Percentiles rank a stretch among this genome's conserved stretches.
Conservation (phyloP, 1,284 basidiomycete species). For the Ganoderma boninense region DNA sequence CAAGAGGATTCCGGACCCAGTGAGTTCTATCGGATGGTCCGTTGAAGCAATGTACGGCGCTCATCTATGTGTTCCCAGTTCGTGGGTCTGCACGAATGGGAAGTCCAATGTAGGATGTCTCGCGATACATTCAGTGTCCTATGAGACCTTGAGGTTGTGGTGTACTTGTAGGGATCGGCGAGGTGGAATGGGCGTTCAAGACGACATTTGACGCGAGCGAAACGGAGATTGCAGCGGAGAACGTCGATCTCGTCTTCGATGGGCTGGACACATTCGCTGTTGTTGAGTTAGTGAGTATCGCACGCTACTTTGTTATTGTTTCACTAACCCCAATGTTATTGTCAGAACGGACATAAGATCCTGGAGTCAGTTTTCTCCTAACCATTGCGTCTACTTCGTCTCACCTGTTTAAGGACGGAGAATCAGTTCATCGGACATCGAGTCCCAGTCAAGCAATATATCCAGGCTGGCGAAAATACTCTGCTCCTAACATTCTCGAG, state of each 20-base stretch:
- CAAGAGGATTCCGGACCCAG: conserved; percentile 83
- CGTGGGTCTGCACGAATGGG: conserved; percentile 83
- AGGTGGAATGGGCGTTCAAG: conserved; percentile 87
- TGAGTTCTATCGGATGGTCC: conserved; percentile 43
- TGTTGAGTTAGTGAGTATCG: conserved; percentile 65
- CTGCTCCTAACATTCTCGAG: conserved; percentile 78
- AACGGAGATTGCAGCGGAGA: conserved; percentile 52
- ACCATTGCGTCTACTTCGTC: background rate
- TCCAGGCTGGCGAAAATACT: conserved; percentile 71
- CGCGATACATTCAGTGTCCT: background rate
- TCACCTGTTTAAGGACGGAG: conserved; percentile 54
- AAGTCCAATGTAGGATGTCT: conserved; percentile 76
- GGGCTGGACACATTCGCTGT: conserved; percentile 89
- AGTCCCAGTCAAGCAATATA: conserved; percentile 58
- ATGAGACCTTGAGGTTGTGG: background rate
- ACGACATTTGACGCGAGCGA: conserved; percentile 66
- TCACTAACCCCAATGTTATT: background rate
- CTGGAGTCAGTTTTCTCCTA: conserved; percentile 56
- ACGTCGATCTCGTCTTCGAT: conserved; percentile 84
- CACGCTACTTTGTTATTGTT: background rate
- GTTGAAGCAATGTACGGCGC: background rate
- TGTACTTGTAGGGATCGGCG: conserved; percentile 77
- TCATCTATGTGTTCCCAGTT: conserved; percentile 53
- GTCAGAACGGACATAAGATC: conserved; percentile 75
- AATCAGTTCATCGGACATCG: conserved; percentile 86